Base-by-base conservation (phyloP, 208 protist species). In the Wallacemonas collosoma region DNA sequence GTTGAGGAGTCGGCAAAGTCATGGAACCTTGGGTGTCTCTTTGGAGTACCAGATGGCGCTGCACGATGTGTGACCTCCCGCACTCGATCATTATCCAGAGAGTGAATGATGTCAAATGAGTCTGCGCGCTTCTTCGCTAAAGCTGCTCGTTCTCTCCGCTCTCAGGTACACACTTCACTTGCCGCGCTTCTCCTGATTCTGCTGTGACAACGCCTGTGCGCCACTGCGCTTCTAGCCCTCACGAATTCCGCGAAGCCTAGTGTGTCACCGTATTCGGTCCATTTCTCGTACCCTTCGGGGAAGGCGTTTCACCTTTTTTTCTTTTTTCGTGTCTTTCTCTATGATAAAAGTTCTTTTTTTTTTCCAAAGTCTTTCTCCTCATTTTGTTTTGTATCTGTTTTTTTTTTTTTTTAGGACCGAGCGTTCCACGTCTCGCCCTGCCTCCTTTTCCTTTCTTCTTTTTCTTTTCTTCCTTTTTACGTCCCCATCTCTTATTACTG, bases 371-470 rank as follows among this genome's bases (percentile, higher is more conserved):
- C 26, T 26, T 26, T 0, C 26, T 26, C 45, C 6, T 50, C 45
- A 50, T 50, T 50, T 50, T 12, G 45, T 50, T 50, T 50, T 50
- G 6, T 57, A 57, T 57, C 53, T 17, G 15, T 57, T n/a, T 17
- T 17, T 17, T 39, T 26, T 45, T 58, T 43, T 43, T 65, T 68
- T 56, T 47, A n/a, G n/a, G 2, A 8, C 14, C 47, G 5, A 3
- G 14, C 45, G n/a, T 58, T 12, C 57, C 0, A 4, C 44, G 17
- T 75, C 4, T 57, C 71, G 8, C 58, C 53, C 4, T 35, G 40
- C n/a, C 39, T 50, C 60, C 12, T 57, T 36, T 48, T 68, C 48
- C 47, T n/a, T 41, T 39, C n/a, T 61, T 9, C 57, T 62, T 71
- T 36, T 56, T 61, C 36, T 47, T 41, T 68, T 15, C 38, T 43